phyloP scores from a whole-genome alignment of 768 basidiomycete species.

The Hemileccinum impolitum region DNA sequence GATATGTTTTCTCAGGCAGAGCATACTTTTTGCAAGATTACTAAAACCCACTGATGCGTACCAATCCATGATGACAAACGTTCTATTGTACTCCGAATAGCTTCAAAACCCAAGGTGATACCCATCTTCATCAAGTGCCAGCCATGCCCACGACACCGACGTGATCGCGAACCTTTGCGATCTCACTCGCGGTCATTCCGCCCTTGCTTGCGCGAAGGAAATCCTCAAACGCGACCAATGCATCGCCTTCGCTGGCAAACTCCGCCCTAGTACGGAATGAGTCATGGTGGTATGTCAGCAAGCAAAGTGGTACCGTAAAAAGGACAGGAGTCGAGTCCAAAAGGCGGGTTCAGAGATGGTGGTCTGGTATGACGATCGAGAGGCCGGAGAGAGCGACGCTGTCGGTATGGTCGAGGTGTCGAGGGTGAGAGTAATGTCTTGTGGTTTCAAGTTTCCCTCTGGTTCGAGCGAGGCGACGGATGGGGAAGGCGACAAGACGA shows the following conservation, averaged over 20 bases:
- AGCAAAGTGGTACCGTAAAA: constrained; percentile 48
- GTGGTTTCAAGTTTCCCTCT: constrained; percentile 40
- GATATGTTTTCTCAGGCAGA: constrained; percentile 2
- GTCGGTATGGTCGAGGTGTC: constrained; percentile 53
- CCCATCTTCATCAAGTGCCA: constrained; percentile 54
- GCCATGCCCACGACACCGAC: constrained; percentile 90
- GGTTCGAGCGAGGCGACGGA: constrained; percentile 41
- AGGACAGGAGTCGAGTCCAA: constrained; percentile 67
- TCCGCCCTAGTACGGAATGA: constrained; percentile 43
- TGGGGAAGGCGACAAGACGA: constrained; percentile 75
- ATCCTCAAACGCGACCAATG: constrained; percentile 74
- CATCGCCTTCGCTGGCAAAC: constrained; percentile 62
- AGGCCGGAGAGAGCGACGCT: constrained; percentile 40
- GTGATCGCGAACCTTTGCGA: constrained; percentile 87
- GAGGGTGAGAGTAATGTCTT: constrained; percentile 66
- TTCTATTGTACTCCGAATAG: no score
- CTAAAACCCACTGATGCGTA: no score
- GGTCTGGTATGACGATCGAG: constrained; percentile 30
- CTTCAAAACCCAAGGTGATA: no score
- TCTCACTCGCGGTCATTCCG: constrained; percentile 75
- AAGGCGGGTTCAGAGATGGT: constrained; percentile 76
- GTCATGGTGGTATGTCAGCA: background rate
- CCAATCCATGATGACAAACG: no score
- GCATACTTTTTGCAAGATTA: no score
- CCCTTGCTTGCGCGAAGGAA: constrained; percentile 83